A percentile compares a stretch with the other conserved stretches of the same genome.
Evolutionary conservation across 1,284 basidiomycete genomes (phyloP).

Genomic region (Ceratobasidium theobromae): DNA sequence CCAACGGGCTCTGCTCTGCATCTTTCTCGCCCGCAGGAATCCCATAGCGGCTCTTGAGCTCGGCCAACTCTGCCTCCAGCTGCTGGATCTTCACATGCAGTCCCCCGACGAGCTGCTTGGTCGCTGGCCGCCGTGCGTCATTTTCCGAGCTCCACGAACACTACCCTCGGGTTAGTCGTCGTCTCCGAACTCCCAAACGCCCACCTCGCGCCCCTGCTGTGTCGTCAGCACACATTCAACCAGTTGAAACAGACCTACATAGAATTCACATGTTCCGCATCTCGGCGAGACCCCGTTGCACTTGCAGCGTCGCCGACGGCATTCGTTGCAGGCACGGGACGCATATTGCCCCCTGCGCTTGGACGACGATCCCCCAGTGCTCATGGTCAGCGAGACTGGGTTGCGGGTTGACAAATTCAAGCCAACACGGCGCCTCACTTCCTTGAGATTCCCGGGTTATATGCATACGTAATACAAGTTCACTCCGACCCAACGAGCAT

Average conservation of each 20-base stretch:
- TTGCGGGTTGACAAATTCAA: not conserved
- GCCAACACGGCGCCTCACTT: not conserved
- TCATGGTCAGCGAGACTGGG: not conserved
- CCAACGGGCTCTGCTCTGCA: not conserved
- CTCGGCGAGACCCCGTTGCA: slow-evolving; percentile 9
- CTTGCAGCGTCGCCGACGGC: slow-evolving; percentile 19
- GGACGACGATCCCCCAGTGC: not conserved
- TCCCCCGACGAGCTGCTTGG: slow-evolving; percentile 19
- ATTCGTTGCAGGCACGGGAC: slow-evolving; percentile 1
- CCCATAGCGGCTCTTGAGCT: not conserved
- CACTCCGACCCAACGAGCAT: not conserved
- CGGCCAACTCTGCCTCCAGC: slow-evolving; percentile 10
- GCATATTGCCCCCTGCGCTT: not conserved
- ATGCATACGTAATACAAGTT: not conserved
- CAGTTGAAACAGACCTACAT: not conserved
- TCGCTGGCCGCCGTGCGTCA: slow-evolving; percentile 22
- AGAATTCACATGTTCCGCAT: slow-evolving; percentile 6
- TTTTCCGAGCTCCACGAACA: slow-evolving; percentile 20
- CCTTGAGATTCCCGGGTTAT: not conserved
- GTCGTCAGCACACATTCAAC: not conserved
- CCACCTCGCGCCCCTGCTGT: slow-evolving; percentile 12
- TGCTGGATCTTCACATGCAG: slow-evolving; percentile 14
- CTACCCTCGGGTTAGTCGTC: not conserved
- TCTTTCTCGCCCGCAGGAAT: not conserved
- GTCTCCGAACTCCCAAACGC: not conserved